Evolutionary conservation across 2,329 filamentous ascomycete genomes (phyloP).

Genomic region (Eutypella sp.): DNA sequence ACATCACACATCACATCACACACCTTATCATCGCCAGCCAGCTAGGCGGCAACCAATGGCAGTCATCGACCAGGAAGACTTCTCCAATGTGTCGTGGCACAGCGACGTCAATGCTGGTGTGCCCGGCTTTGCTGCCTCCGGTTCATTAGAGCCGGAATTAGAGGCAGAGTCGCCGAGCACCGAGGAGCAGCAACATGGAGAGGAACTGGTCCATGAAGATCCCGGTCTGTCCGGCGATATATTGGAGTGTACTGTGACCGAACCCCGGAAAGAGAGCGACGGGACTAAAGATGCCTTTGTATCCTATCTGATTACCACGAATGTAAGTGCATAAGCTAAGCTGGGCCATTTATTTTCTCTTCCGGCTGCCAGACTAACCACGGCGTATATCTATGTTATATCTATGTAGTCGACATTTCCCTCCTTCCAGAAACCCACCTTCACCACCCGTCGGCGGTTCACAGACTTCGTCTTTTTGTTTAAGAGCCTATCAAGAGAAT

Average conservation of each 20-base stretch:
- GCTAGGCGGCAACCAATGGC: slow-evolving; percentile 29
- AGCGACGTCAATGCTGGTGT: slow-evolving; percentile 51
- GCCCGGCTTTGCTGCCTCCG: slow-evolving; percentile 23
- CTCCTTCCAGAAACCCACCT: slow-evolving; percentile 78
- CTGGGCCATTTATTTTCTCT: not conserved
- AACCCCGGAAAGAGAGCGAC: slow-evolving; percentile 90
- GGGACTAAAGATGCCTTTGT: slow-evolving; percentile 96
- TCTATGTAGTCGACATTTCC: slow-evolving; percentile 76
- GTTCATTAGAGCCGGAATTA: slow-evolving; percentile 17
- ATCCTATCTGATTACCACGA: slow-evolving; percentile 88
- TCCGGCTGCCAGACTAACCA: not conserved
- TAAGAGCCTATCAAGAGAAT: slow-evolving; percentile 83
- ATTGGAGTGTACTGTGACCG: slow-evolving; percentile 77
- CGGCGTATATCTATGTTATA: slow-evolving; percentile 6
- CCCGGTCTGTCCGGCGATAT: slow-evolving; percentile 65
- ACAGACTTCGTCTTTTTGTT: slow-evolving; percentile 97
- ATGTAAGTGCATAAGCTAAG: no score
- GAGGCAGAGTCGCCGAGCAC: slow-evolving; percentile 22
- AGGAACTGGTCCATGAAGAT: slow-evolving; percentile 38
- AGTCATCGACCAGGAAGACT: slow-evolving; percentile 60
- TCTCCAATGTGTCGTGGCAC: slow-evolving; percentile 77
- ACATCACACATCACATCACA: not conserved
- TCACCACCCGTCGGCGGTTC: slow-evolving; percentile 81
- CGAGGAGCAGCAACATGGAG: slow-evolving; percentile 37
- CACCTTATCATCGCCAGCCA: not conserved